Percentiles rank a stretch among this genome's conserved stretches.
phyloP scores from a whole-genome alignment of 768 basidiomycete species.

The Pisolithus tinctorius region DNA sequence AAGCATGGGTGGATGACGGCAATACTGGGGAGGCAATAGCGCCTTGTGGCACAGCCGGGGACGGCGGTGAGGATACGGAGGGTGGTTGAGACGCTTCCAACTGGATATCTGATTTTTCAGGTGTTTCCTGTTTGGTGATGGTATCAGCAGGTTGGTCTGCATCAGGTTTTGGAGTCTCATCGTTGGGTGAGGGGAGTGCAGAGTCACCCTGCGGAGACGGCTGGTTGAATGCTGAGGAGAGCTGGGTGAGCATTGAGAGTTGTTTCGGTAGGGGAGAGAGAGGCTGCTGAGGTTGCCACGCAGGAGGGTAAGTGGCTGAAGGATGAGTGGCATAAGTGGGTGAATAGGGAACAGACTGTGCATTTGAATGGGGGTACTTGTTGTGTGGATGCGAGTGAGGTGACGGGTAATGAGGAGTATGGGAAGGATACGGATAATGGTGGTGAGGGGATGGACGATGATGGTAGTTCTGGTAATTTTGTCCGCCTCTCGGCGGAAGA shows the following conservation, averaged over 20 bases:
- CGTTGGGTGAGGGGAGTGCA: background rate
- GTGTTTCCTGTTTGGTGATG: background rate
- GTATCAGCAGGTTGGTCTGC: conserved; percentile 1
- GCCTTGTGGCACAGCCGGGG: background rate
- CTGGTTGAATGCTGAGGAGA: conserved; percentile 6
- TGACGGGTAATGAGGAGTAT: conserved; percentile 23
- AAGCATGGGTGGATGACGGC: conserved; percentile 2
- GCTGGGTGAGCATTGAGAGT: conserved; percentile 41
- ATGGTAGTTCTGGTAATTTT: conserved; percentile 33
- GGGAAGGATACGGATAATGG: conserved; percentile 27
- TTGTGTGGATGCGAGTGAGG: conserved; percentile 5
- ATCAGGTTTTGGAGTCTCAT: conserved; percentile 2
- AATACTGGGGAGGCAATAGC: background rate
- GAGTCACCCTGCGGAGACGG: background rate
- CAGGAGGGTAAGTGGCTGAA: conserved; percentile 29
- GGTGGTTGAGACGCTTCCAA: conserved; percentile 17
- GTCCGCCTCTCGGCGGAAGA: conserved; percentile 31
- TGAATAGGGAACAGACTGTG: conserved; percentile 34
- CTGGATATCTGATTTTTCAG: background rate
- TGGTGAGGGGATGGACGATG: conserved; percentile 25
- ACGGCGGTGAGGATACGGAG: conserved; percentile 4
- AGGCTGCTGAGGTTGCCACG: conserved; percentile 41
- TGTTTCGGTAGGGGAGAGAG: conserved; percentile 62
- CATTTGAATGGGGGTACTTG: conserved; percentile 22
- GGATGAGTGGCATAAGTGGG: conserved; percentile 15